Percentiles rank a stretch among this genome's conserved stretches.
phyloP scores from a whole-genome alignment of 1,284 basidiomycete genomes.

The Pseudomicrostroma phylloplanum region DNA sequence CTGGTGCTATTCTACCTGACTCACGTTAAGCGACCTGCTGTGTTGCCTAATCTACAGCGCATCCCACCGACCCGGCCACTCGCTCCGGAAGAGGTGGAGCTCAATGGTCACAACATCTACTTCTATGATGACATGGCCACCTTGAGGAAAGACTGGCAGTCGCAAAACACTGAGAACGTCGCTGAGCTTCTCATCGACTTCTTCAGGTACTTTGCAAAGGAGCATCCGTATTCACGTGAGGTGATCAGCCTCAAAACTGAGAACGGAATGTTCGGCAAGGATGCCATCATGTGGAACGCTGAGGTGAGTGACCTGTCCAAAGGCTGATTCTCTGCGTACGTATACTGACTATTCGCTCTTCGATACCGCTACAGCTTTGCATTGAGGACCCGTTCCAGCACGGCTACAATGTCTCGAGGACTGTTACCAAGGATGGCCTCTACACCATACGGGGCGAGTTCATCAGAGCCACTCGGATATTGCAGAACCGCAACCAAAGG shows the following conservation, averaged over 20 bases:
- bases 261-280: constrained; percentile 75
- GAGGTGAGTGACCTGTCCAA: constrained; percentile 64
- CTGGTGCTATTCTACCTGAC: constrained; percentile 95
- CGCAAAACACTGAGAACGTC: constrained; percentile 83
- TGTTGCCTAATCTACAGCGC: constrained; percentile 52
- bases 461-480: constrained; percentile 77
- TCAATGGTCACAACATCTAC: constrained; percentile 58
- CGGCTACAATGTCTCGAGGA: constrained; percentile 90
- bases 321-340: constrained; percentile 70
- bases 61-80: constrained; percentile 42
- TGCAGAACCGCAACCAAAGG: constrained; percentile 36
- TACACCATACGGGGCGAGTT: constrained; percentile 97
- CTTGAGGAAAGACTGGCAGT: constrained; percentile 82
- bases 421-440: constrained; percentile 90
- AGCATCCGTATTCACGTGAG: constrained; percentile 83
- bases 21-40: constrained; percentile 68
- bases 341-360: neutral
- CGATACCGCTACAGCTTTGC: constrained; percentile 15
- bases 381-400: constrained; percentile 87
- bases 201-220: constrained; percentile 90
- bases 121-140: constrained; percentile 97
- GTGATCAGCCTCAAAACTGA: constrained; percentile 80
- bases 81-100: constrained; percentile 66
- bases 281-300: constrained; percentile 84
- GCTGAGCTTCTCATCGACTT: constrained; percentile 97